Conservation (phyloP, 805 yeast genomes). For the Tetrapisispora arboricola region DNA sequence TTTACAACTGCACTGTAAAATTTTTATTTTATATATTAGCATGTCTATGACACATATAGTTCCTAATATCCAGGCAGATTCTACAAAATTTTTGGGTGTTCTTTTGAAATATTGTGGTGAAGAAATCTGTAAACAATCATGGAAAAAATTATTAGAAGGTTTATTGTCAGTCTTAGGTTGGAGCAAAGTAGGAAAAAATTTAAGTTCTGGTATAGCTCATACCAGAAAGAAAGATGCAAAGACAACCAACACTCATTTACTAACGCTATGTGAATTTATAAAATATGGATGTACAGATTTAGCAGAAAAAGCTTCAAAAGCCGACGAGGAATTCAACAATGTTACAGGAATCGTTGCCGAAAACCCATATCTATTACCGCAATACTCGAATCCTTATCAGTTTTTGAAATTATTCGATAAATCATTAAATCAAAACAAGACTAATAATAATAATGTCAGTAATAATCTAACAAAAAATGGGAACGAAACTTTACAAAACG, state of each 20-base stretch:
- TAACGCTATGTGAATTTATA: constrained; percentile 35
- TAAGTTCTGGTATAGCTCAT: constrained; percentile 13
- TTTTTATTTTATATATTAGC: constrained; percentile 62
- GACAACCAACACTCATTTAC: constrained; percentile 27
- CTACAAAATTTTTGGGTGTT: constrained; percentile 55
- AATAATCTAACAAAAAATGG: neutral
- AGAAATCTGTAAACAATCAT: constrained; percentile 50
- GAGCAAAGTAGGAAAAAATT: constrained; percentile 32
- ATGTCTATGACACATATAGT: constrained; percentile 91
- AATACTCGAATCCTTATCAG: constrained; percentile 52
- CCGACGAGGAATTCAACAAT: constrained; percentile 1
- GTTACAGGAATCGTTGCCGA: neutral
- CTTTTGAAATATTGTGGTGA: constrained; percentile 46
- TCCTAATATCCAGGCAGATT: constrained; percentile 63
- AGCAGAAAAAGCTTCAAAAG: neutral
- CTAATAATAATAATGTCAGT: neutral
- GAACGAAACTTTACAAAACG: neutral
- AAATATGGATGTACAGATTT: constrained; percentile 29
- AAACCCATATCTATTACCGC: constrained; percentile 42
- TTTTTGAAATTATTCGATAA: constrained; percentile 49
- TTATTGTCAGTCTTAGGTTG: constrained; percentile 67
- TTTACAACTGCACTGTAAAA: constrained; percentile 48
- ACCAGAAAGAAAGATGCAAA: constrained; percentile 17
- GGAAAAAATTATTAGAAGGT: constrained; percentile 58
- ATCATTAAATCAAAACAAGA: constrained; percentile 28